Evolutionary conservation across 176 grass and related monocot genomes (phyloP), one percentile per base, ranked within the genome.

Genomic region (Bolboschoenus planiculmis): DNA sequence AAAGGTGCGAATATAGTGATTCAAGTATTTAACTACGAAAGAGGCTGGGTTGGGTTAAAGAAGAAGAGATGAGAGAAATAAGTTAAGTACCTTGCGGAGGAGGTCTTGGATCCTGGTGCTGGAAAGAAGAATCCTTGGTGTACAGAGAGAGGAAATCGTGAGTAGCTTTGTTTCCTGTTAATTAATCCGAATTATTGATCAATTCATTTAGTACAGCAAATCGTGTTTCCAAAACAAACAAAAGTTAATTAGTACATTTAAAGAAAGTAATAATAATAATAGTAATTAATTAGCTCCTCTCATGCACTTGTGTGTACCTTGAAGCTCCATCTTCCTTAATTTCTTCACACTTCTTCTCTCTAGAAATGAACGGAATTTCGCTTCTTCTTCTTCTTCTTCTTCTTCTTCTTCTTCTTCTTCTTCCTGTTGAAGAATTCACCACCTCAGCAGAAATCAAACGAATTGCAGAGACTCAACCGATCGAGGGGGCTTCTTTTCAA

Each of bases 71-170:
- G 53, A 63, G 24, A 21, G n/a, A 0, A 31, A 11, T 30, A 35
- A 58, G 6, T n/a, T 23, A 31, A 20, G 34, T 74, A 95, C 93
- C 91, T 93, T 88, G 93, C 0, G 91, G 78, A 20, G 88, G 43
- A 23, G 88, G 55, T 65, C 78, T 89, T 83, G 78, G 85, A 35
- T 91, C 89, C 82, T 89, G 85, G 43, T 88, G 84, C 62, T 85
- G 88, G 71, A 92, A 78, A 31, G 90, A 63, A 14, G 89, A 50
- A 30, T 91, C 91, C 87, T 93, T 97, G 48, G 87, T 23, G 89
- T 93, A 90, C 39, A 91, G 85, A 68, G 93, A 91, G 72, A 97
- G 91, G 87, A 93, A 97, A 81, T 97, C 91, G 81, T 93, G 93
- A 73, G 89, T 87, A 31, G 91, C 80, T 85, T 91, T 93, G 64